Percentiles rank a stretch among this genome's conserved stretches.
Evolutionary conservation across 2,329 filamentous ascomycete species (phyloP).

Genomic region (Escovopsis sp.): DNA sequence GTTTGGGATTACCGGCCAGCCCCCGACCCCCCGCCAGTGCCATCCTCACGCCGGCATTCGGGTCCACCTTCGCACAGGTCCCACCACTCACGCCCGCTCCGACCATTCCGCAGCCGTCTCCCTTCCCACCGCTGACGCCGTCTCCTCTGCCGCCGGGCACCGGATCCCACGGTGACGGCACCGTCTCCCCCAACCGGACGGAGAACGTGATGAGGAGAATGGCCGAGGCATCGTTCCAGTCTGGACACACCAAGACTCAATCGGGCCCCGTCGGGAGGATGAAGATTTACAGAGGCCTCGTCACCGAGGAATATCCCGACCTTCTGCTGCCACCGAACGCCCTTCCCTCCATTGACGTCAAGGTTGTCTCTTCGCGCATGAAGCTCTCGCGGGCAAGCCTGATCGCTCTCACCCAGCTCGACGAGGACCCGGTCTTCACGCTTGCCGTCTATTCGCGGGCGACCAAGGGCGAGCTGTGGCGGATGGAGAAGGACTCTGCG

Average conservation of each 20-base stretch:
- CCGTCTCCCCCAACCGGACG: constrained; percentile 1
- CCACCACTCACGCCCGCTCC: constrained; percentile 56
- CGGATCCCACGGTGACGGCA: constrained; percentile 4
- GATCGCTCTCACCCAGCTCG: constrained; percentile 60
- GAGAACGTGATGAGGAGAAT: constrained; percentile 3
- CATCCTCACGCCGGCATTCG: constrained; percentile 36
- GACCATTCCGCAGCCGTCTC: constrained; percentile 52
- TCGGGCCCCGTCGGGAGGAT: constrained; percentile 28
- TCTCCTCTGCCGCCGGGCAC: constrained; percentile 35
- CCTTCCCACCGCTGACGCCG: constrained; percentile 54
- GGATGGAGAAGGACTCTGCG: constrained; percentile 78
- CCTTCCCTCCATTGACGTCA: constrained; percentile 69
- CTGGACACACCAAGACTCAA: constrained; percentile 10
- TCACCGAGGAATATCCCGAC: constrained; percentile 75
- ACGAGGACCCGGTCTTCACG: constrained; percentile 90
- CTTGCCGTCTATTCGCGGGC: constrained; percentile 70
- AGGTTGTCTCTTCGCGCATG: constrained; percentile 86
- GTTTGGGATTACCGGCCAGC: constrained; percentile 43
- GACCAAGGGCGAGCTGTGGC: constrained; percentile 70
- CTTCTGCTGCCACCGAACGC: constrained; percentile 79
- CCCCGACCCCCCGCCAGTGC: constrained; percentile 41
- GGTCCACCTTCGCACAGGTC: constrained; percentile 50
- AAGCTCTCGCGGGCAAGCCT: constrained; percentile 80
- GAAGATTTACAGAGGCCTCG: constrained; percentile 58
- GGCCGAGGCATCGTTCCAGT: constrained; percentile 20